Base-by-base conservation (phyloP, 768 basidiomycete genomes). In the Tephrocybe rancida region DNA sequence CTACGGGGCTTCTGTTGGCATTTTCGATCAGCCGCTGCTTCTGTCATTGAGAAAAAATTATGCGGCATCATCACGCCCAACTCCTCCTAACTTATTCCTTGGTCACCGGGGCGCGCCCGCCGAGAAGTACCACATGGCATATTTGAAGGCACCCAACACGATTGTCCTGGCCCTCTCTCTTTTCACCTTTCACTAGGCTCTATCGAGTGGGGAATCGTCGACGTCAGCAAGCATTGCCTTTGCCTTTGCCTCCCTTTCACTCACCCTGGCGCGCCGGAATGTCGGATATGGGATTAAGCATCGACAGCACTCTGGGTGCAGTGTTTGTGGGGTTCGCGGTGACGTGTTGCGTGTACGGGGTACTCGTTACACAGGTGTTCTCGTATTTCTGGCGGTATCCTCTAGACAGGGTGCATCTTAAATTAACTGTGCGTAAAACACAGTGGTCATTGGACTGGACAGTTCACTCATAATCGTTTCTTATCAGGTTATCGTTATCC, bases 231-330 rank as follows among this genome's bases (percentile, higher is more conserved):
- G 50, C 25, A 42, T 44, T 18, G 11, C 22, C 11, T 24, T 37
- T 27, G 22, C 49, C 37, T 46, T 44, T 18, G 11, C 22, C 11
- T 24, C 42, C 34, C 27, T 50, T 35, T 46, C 41, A 42, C 37
- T n/a, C n/a, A n/a, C n/a, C n/a, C n/a, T 47, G 37, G 41, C 50
- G 26, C 37, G 21, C 39, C 44, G 49, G 48, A 42, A 58, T 58
- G 57, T 52, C 57, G 38, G 29, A 25, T 42, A 19, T 29, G 22
- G 41, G 34, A 35, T 35, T 52, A 50, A 68, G 58, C 48, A 63
- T 79, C 48, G 66, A 76, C 50, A 76, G 72, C 59, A 86, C 86
- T 1, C 74, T 87, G 14, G 86, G 86, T 30, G 84, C 85, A 16
- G 67, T 80, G 39, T 78, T 86, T 56, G 62, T 85, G 42, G 86